Conservation (phyloP, 2,329 filamentous ascomycete genomes). For the Verticillium albo-atrum region DNA sequence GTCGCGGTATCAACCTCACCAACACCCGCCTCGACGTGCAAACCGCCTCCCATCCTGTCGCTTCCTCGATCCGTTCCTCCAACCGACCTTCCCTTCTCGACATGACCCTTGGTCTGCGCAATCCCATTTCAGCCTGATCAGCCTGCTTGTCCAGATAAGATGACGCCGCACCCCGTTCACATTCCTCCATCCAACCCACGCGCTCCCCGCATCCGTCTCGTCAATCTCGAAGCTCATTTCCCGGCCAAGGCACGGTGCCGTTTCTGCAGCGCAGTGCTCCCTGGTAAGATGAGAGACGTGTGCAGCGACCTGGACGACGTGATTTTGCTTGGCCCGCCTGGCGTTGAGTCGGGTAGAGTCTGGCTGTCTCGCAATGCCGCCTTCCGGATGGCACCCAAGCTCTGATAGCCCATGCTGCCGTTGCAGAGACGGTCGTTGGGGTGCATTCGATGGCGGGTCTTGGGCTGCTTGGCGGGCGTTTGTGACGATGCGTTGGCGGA, state of each 20-base stretch:
- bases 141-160: background rate
- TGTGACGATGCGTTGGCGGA: background rate
- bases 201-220: background rate
- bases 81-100: too few relatives aligned
- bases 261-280: background rate
- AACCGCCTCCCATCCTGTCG: too few relatives aligned
- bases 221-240: background rate
- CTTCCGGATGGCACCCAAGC: background rate
- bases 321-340: background rate
- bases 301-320: background rate
- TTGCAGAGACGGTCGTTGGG: background rate
- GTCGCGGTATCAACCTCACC: too few relatives aligned
- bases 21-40: too few relatives aligned
- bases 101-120: too few relatives aligned
- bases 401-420: background rate
- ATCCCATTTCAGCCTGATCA: background rate
- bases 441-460: background rate
- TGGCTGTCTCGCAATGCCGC: background rate
- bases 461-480: background rate
- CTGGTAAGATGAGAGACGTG: background rate
- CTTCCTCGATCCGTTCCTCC: too few relatives aligned
- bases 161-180: background rate
- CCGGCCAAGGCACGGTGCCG: background rate
- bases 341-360: background rate
- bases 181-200: background rate